Evolutionary conservation across 371 early-diverging fungal genomes (phyloP).

Genomic region (Mortierella sp.): DNA sequence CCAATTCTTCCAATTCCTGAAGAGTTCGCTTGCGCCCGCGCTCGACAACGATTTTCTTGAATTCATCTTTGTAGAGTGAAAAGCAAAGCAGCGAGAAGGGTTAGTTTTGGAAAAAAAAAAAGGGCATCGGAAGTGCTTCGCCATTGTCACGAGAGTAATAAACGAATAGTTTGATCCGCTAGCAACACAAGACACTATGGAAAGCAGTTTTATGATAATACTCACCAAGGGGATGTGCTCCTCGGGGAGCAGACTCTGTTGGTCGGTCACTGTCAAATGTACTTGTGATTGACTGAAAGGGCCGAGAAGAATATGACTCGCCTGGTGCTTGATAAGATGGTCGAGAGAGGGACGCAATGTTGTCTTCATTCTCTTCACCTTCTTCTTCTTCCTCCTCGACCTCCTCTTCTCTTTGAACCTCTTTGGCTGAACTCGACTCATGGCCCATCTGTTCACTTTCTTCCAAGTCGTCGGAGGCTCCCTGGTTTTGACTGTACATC

Average conservation of each 20-base stretch:
- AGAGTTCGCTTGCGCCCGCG: not conserved
- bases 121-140: no score
- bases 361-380: conserved; percentile 3
- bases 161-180: conserved; percentile 6
- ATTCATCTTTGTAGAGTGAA: conserved; percentile 5
- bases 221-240: conserved; percentile 6
- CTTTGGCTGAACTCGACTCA: not conserved
- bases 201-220: no score
- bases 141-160: no score
- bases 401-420: not conserved
- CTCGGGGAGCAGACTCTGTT: conserved; percentile 5
- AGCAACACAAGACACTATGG: not conserved
- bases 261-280: conserved; percentile 5
- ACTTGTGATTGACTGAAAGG: not conserved
- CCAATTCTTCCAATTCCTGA: not conserved
- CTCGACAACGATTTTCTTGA: conserved; percentile 19
- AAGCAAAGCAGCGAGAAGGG: not conserved
- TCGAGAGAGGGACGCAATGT: no score
- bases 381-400: conserved; percentile 8
- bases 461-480: not conserved
- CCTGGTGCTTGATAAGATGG: conserved; percentile 6
- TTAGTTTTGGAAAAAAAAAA: no score
- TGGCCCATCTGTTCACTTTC: not conserved
- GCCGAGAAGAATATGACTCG: conserved; percentile 22
- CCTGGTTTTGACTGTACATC: not conserved